A percentile compares a stretch with the other conserved stretches of the same genome.
Conservation (phyloP, 2,329 filamentous ascomycete species). For the Coniochaeta ligniaria region DNA sequence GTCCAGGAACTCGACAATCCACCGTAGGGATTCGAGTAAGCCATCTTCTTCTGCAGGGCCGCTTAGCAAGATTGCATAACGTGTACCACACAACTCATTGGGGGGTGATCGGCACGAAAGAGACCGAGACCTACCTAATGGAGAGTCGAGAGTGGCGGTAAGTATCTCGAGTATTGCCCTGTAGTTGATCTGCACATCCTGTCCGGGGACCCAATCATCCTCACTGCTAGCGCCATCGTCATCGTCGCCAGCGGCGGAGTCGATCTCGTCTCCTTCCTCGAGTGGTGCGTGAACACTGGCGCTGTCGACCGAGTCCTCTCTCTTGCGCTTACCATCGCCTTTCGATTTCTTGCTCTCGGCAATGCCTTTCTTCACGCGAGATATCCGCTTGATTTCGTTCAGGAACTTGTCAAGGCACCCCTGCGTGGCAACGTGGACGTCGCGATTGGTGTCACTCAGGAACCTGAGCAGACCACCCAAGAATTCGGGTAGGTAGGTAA, state of each 20-base stretch:
- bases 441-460: constrained; percentile 80
- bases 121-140: constrained; percentile 49
- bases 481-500: constrained; percentile 88
- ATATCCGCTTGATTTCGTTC: constrained; percentile 89
- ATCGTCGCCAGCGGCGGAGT: constrained; percentile 49
- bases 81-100: constrained; percentile 2
- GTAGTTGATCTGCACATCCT: constrained; percentile 93
- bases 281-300: constrained; percentile 50
- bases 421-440: constrained; percentile 93
- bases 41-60: constrained; percentile 70
- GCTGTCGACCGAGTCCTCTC: constrained; percentile 62
- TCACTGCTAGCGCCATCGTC: constrained; percentile 60
- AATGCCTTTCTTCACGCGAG: constrained; percentile 85
- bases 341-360: constrained; percentile 72
- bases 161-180: constrained; percentile 87
- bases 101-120: constrained; percentile 1
- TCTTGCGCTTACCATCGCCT: constrained; percentile 61
- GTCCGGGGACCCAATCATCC: constrained; percentile 94
- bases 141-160: constrained; percentile 79
- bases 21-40: constrained; percentile 80
- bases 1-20: constrained; percentile 95
- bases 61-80: constrained; percentile 6
- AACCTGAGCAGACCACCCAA: constrained; percentile 85
- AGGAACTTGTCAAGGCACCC: constrained; percentile 84
- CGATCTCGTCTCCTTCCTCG: constrained; percentile 55